Percentiles rank a stretch among this genome's conserved stretches.
These are phyloP conservation scores for Penium margaritaceum DNA, from an alignment of 139 green algal species.

Conservation along the genomic window DNA sequence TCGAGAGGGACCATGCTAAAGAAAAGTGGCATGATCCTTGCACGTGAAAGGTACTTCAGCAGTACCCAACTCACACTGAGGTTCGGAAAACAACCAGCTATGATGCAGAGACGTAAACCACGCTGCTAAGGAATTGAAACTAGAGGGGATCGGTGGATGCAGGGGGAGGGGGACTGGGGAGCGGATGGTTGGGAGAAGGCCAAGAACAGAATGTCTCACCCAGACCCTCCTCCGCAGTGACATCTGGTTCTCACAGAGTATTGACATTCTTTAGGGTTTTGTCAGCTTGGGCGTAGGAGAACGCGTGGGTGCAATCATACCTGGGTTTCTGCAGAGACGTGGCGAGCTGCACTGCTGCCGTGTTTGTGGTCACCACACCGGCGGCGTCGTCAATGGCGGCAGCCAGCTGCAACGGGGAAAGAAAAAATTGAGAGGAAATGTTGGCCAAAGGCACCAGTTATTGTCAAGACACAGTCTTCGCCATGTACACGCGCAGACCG, in stretches of 20 bases:
- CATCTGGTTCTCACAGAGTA: background rate
- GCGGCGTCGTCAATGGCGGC: slow-evolving; percentile 28
- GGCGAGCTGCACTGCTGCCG: slow-evolving; percentile 34
- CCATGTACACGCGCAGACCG: no score
- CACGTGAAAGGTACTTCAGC: background rate
- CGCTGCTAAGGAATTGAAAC: background rate
- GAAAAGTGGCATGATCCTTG: background rate
- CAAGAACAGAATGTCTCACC: no score
- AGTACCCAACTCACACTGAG: background rate
- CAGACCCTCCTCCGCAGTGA: background rate
- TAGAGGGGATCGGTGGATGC: no score
- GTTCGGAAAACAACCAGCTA: background rate
- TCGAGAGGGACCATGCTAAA: background rate
- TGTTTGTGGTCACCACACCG: slow-evolving; percentile 38
- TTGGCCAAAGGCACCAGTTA: no score
- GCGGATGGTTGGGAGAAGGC: no score
- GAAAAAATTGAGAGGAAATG: no score
- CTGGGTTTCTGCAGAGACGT: slow-evolving; percentile 31
- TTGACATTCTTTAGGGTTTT: background rate
- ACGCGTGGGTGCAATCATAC: background rate
- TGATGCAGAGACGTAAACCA: background rate
- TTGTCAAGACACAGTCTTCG: no score
- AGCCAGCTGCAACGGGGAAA: slow-evolving; percentile 17
- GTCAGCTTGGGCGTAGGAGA: background rate
- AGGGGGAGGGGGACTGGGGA: no score